Conservation (phyloP, 495 filamentous ascomycete genomes). For the Neurospora terricola region DNA sequence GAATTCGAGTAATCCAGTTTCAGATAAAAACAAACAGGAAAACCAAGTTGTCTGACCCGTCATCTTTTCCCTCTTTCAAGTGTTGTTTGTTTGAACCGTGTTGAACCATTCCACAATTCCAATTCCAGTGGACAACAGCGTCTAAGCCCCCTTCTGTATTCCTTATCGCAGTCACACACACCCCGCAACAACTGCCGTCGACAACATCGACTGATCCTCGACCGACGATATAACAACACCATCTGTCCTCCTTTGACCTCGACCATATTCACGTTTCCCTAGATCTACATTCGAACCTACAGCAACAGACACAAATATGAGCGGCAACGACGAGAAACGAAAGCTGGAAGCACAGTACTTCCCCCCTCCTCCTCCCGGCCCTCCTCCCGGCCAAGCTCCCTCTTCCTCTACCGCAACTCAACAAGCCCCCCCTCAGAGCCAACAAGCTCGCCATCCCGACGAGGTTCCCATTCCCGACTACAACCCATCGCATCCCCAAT, state of each 20-base stretch:
- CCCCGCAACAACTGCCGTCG: no score
- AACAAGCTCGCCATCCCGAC: constrained; percentile 13
- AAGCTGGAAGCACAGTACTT: constrained; percentile 10
- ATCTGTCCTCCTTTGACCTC: background rate
- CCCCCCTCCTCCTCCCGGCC: constrained; percentile 15
- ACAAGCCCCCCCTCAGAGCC: no score
- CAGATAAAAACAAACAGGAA: background rate
- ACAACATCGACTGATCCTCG: background rate
- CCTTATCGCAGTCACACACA: background rate
- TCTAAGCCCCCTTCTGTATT: background rate
- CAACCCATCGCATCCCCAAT: background rate
- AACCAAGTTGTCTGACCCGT: background rate
- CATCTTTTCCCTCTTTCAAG: no score
- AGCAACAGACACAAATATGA: background rate
- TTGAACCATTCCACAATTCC: background rate
- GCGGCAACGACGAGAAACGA: background rate
- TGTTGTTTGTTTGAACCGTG: no score
- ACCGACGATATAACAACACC: background rate
- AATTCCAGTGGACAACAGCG: background rate
- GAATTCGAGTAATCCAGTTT: background rate
- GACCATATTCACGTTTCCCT: background rate
- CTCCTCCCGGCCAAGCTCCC: constrained; percentile 6
- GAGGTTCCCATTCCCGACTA: constrained; percentile 22
- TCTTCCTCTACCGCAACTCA: background rate
- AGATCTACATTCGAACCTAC: background rate